These are phyloP conservation scores for Kuraishia floccosa DNA, from an alignment of 805 yeast genomes.

Conservation along the genomic window DNA sequence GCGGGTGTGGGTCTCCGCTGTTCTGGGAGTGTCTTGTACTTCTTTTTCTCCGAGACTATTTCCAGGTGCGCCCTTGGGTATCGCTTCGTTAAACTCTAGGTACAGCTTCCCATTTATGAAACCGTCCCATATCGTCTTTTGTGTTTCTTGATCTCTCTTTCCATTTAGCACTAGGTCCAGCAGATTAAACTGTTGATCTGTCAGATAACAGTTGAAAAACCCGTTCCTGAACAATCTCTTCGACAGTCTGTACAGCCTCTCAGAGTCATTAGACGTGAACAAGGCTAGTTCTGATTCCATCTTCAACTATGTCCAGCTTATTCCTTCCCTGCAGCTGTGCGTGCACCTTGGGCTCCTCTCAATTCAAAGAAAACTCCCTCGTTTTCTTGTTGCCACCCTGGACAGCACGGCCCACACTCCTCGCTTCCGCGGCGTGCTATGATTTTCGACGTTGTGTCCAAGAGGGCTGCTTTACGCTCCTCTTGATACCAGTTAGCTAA, in stretches of 20 bases:
- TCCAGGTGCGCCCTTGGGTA: constrained; percentile 16
- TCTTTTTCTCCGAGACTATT: no score
- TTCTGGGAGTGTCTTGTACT: constrained; percentile 6
- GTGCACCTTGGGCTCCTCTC: no score
- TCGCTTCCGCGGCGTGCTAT: no score
- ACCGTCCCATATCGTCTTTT: constrained; percentile 28
- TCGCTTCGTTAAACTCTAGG: constrained; percentile 12
- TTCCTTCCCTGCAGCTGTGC: no score
- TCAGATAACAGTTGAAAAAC: constrained; percentile 34
- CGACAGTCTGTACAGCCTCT: constrained; percentile 19
- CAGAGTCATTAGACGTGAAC: constrained; percentile 12
- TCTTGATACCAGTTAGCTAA: no score
- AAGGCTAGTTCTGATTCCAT: constrained; percentile 1
- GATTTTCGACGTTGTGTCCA: no score
- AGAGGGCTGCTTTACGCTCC: no score
- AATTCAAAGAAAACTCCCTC: no score
- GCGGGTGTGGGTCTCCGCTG: neutral
- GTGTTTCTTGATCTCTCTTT: constrained; percentile 2
- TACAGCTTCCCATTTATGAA: constrained; percentile 29
- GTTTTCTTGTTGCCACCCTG: no score
- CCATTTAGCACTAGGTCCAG: constrained; percentile 31
- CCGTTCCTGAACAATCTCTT: constrained; percentile 23
- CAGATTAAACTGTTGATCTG: constrained; percentile 44
- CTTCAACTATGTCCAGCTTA: no score
- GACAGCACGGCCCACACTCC: no score